phyloP scores from a whole-genome alignment of 2,329 filamentous ascomycete species.

The Lecanicillium sp. region DNA sequence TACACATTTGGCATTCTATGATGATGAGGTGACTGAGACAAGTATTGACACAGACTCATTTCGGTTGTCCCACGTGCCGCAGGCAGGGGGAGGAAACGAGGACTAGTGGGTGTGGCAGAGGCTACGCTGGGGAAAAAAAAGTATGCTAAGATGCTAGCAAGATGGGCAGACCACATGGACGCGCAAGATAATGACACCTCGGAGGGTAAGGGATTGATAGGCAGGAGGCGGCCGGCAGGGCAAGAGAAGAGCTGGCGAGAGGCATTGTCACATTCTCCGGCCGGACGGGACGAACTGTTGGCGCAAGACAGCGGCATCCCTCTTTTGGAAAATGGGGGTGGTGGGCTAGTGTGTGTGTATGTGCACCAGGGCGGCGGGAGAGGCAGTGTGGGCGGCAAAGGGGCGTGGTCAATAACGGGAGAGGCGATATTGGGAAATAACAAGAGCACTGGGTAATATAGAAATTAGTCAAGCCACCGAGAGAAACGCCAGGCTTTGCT shows the following conservation, averaged over 20 bases:
- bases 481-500: conserved; percentile 3
- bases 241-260: too few relatives aligned
- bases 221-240: too few relatives aligned
- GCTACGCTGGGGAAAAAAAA: neutral
- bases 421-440: neutral
- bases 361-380: neutral
- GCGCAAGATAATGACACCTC: neutral
- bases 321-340: neutral
- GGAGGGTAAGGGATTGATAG: neutral
- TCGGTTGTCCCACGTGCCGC: conserved; percentile 4
- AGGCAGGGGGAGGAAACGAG: neutral
- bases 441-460: neutral
- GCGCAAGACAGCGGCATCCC: conserved; percentile 8
- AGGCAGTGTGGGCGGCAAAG: neutral
- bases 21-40: conserved; percentile 1
- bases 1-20: neutral
- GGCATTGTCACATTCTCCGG: neutral
- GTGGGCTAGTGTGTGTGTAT: neutral
- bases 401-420: neutral
- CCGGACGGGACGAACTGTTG: conserved; percentile 5
- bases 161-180: neutral
- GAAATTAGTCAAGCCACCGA: conserved; percentile 2
- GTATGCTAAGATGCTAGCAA: neutral
- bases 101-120: too few relatives aligned
- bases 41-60: conserved; percentile 1